These are phyloP conservation scores for Wickerhamiella australiensis DNA, from an alignment of 805 yeast species.

Conservation along the genomic window DNA sequence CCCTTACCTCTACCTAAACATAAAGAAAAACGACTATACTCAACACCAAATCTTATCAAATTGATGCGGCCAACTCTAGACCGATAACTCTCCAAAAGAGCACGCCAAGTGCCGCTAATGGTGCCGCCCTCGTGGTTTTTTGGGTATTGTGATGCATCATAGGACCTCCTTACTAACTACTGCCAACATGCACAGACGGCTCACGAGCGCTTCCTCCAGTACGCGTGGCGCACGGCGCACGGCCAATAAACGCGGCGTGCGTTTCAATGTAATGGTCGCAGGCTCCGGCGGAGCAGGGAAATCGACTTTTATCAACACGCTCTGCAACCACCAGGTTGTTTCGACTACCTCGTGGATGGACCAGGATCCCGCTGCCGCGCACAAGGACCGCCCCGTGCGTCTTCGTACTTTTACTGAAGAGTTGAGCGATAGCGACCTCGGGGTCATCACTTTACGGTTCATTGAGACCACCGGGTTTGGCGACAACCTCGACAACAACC, in stretches of 20 bases:
- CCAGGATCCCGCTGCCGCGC: conserved; percentile 22
- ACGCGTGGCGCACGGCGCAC: conserved; percentile 8
- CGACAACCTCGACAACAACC: conserved; percentile 54
- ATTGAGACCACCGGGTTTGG: conserved; percentile 72
- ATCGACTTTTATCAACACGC: conserved; percentile 82
- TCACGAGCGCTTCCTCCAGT: conserved; percentile 11
- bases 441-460: conserved; percentile 36
- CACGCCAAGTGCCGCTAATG: too few relatives aligned
- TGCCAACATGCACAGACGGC: conserved; percentile 10
- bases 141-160: neutral
- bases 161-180: neutral
- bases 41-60: too few relatives aligned
- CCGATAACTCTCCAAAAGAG: too few relatives aligned
- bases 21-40: too few relatives aligned
- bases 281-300: conserved; percentile 87
- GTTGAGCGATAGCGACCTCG: conserved; percentile 19
- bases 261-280: conserved; percentile 74
- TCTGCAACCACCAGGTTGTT: conserved; percentile 75
- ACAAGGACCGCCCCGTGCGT: conserved; percentile 22
- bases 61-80: too few relatives aligned
- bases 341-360: conserved; percentile 21
- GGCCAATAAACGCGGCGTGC: conserved; percentile 54
- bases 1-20: too few relatives aligned
- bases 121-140: too few relatives aligned
- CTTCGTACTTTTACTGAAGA: conserved; percentile 23